These are phyloP conservation scores for Globisporangium sylvaticum DNA, from an alignment of 352 stramenopile genomes.

Conservation along the genomic window DNA sequence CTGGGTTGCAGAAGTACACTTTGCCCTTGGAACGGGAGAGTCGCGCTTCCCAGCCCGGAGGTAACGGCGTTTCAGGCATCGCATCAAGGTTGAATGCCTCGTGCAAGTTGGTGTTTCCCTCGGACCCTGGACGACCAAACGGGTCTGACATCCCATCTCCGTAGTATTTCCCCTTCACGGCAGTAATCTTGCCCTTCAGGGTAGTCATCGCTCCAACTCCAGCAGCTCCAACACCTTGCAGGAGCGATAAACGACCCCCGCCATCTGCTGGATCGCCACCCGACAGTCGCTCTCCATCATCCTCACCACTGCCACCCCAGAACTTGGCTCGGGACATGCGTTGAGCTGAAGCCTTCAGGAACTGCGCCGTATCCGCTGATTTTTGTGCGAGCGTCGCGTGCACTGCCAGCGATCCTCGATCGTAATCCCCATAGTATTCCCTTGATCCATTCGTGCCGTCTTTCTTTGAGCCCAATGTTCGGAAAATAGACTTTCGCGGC, in stretches of 20 bases:
- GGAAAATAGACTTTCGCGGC: slow-evolving; percentile 56
- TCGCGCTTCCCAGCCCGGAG: slow-evolving; percentile 73
- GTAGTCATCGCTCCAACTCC: slow-evolving; percentile 62
- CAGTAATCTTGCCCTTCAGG: slow-evolving; percentile 63
- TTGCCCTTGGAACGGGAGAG: slow-evolving; percentile 83
- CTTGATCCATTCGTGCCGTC: slow-evolving; percentile 29
- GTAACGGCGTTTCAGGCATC: slow-evolving; percentile 49
- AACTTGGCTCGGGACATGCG: slow-evolving; percentile 58
- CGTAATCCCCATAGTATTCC: slow-evolving; percentile 26
- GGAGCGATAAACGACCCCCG: slow-evolving; percentile 47
- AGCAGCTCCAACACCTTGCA: slow-evolving; percentile 59
- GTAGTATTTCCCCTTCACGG: slow-evolving; percentile 84
- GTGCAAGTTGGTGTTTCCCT: slow-evolving; percentile 10
- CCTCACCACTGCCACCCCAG: slow-evolving; percentile 46
- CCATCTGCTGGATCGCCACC: slow-evolving; percentile 42
- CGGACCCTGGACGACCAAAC: slow-evolving; percentile 6
- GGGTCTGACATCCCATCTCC: slow-evolving; percentile 16
- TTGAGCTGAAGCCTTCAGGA: slow-evolving; percentile 68
- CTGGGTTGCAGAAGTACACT: slow-evolving; percentile 83
- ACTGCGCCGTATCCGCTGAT: slow-evolving; percentile 73
- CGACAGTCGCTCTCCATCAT: slow-evolving; percentile 46
- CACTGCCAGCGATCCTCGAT: slow-evolving; percentile 44
- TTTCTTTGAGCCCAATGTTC: slow-evolving; percentile 77
- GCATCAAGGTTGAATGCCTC: slow-evolving; percentile 72
- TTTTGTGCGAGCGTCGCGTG: slow-evolving; percentile 60